Conservation (phyloP, 345 rosid species). For the Hevea brasiliensis region DNA sequence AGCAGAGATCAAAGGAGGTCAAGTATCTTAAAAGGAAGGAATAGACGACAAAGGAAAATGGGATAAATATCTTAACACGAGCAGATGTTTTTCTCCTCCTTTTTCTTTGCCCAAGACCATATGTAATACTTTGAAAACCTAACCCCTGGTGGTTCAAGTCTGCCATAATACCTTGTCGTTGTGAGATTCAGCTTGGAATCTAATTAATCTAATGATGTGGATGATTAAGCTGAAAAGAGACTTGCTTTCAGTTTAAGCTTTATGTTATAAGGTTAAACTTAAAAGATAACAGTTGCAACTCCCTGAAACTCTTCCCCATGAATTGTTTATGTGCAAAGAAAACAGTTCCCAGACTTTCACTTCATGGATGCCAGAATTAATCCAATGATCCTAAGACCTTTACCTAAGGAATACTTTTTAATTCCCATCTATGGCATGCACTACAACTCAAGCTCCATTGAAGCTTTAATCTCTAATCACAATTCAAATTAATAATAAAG, state of each 20-base stretch:
- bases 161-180: slow-evolving; percentile 32
- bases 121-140: slow-evolving; percentile 31
- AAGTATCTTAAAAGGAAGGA: slow-evolving; percentile 12
- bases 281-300: too few species aligned
- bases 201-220: slow-evolving; percentile 22
- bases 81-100: background rate
- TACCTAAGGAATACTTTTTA: slow-evolving; percentile 9
- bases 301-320: slow-evolving; percentile 36
- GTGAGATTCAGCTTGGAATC: slow-evolving; percentile 33
- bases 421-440: slow-evolving; percentile 26
- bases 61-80: slow-evolving; percentile 21
- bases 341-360: slow-evolving; percentile 4
- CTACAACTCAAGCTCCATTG: slow-evolving; percentile 28
- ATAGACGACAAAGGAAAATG: slow-evolving; percentile 1
- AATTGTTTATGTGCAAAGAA: slow-evolving; percentile 20
- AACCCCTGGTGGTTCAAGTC: slow-evolving; percentile 21
- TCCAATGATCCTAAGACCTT: slow-evolving; percentile 17
- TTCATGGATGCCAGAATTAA: slow-evolving; percentile 16
- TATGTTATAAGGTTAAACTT: slow-evolving; percentile 30
- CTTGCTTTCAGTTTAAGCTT: slow-evolving; percentile 28
- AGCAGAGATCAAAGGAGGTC: slow-evolving; percentile 26
- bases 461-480: slow-evolving; percentile 24
- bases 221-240: slow-evolving; percentile 33
- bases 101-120: slow-evolving; percentile 14
- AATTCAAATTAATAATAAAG: background rate